A percentile compares a stretch with the other conserved stretches of the same genome.
Evolutionary conservation across 2,329 filamentous ascomycete species (phyloP).

Genomic region (Daldinia sp.): DNA sequence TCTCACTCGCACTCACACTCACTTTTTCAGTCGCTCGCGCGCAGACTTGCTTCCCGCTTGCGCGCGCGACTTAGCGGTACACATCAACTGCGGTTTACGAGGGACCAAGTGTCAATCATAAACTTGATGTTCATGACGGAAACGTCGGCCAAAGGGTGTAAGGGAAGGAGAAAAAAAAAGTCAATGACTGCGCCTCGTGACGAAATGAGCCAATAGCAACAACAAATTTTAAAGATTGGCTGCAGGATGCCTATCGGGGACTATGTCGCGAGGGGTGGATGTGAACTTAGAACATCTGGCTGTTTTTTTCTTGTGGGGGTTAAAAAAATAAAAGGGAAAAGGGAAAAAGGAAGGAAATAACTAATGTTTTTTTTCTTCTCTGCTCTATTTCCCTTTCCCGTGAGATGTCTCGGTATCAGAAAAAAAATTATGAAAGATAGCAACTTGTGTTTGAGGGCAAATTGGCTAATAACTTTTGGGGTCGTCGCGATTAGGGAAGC

Average conservation of each 20-base stretch:
- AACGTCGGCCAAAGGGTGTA: slow-evolving; percentile 36
- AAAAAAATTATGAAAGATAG: slow-evolving; percentile 28
- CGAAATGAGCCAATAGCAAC: slow-evolving; percentile 46
- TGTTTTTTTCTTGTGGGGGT: slow-evolving; percentile 28
- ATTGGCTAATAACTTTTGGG: slow-evolving; percentile 48
- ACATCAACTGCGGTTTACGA: slow-evolving; percentile 51
- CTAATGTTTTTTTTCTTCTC: slow-evolving; percentile 31
- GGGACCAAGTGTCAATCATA: slow-evolving; percentile 37
- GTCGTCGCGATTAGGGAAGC: slow-evolving; percentile 44
- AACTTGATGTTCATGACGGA: slow-evolving; percentile 44
- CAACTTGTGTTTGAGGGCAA: slow-evolving; percentile 40
- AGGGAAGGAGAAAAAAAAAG: slow-evolving; percentile 39
- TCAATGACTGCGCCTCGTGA: slow-evolving; percentile 47
- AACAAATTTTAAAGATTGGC: slow-evolving; percentile 43
- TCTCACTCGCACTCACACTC: slow-evolving; percentile 3
- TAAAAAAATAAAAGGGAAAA: slow-evolving; percentile 20
- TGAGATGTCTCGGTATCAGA: slow-evolving; percentile 43
- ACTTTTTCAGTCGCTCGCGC: slow-evolving; percentile 30
- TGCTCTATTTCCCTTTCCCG: slow-evolving; percentile 27
- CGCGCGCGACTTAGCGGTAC: slow-evolving; percentile 42
- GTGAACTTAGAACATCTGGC: slow-evolving; percentile 43
- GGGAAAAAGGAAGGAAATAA: slow-evolving; percentile 23
- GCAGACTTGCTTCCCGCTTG: slow-evolving; percentile 42
- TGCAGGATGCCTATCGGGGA: slow-evolving; percentile 43
- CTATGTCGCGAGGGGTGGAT: slow-evolving; percentile 38